Conservation (phyloP, 257 asterid species). For the Scutellaria minor region DNA sequence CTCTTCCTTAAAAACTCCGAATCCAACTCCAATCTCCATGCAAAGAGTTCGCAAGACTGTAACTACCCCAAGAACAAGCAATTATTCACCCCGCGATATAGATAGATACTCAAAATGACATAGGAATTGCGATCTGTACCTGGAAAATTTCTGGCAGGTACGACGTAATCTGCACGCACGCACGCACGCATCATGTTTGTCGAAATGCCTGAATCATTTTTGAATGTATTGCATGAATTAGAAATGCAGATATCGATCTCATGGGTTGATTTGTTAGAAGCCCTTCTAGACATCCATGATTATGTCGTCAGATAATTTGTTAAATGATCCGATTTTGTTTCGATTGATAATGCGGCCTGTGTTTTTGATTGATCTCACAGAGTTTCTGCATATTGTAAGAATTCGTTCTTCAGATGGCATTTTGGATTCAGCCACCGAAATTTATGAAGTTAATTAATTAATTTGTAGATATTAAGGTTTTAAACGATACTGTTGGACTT, state of each 20-base stretch:
- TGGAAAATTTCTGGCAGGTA: constrained; percentile 30
- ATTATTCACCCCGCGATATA: constrained; percentile 19
- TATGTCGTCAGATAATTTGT: neutral
- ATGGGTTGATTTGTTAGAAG: constrained; percentile 14
- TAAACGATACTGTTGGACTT: neutral
- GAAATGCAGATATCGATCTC: neutral
- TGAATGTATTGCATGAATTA: neutral
- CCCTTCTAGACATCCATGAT: neutral
- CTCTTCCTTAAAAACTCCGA: constrained; percentile 48
- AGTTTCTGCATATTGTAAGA: neutral
- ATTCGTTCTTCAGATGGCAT: constrained; percentile 14
- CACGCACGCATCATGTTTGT: neutral
- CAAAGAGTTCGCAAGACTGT: constrained; percentile 24
- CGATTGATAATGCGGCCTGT: neutral
- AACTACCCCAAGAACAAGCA: constrained; percentile 26
- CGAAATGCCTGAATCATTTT: neutral
- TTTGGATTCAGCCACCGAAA: neutral
- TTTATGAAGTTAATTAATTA: neutral
- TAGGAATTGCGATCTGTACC: neutral
- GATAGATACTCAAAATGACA: neutral
- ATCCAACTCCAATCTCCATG: constrained; percentile 39
- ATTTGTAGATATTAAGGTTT: neutral
- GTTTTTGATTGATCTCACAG: neutral
- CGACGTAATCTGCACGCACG: constrained; percentile 13
- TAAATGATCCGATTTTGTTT: constrained; percentile 15